Evolutionary conservation across 805 yeast species (phyloP).

Genomic region (Metschnikowia borealis): DNA sequence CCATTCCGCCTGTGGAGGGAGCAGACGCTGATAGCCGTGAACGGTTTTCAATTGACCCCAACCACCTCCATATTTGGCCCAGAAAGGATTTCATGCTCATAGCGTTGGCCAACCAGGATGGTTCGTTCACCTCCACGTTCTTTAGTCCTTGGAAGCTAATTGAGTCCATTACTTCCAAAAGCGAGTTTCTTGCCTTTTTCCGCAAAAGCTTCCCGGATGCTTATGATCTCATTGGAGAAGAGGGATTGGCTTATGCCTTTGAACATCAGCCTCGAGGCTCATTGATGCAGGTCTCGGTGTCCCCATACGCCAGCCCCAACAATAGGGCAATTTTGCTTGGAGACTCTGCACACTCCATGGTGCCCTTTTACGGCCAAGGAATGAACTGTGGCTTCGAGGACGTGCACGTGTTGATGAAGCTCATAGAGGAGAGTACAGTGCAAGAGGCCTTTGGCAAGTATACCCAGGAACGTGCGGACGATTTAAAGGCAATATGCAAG

Average conservation of each 20-base stretch:
- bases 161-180: slow-evolving; percentile 46
- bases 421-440: slow-evolving; percentile 43
- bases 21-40: slow-evolving; percentile 25
- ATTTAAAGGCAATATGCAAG: slow-evolving; percentile 69
- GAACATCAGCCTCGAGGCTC: slow-evolving; percentile 67
- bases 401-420: slow-evolving; percentile 59
- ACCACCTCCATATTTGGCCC: slow-evolving; percentile 93
- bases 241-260: slow-evolving; percentile 47
- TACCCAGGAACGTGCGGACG: slow-evolving; percentile 53
- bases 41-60: slow-evolving; percentile 55
- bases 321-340: slow-evolving; percentile 72
- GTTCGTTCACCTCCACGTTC: slow-evolving; percentile 84
- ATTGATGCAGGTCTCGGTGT: slow-evolving; percentile 66
- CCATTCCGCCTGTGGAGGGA: slow-evolving; percentile 52
- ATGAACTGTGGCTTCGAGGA: slow-evolving; percentile 97
- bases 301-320: slow-evolving; percentile 60
- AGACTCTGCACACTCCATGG: slow-evolving; percentile 96
- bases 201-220: slow-evolving; percentile 69
- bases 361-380: slow-evolving; percentile 97
- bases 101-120: slow-evolving; percentile 81
- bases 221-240: slow-evolving; percentile 57
- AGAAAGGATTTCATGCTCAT: slow-evolving; percentile 81
- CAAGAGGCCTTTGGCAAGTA: slow-evolving; percentile 51
- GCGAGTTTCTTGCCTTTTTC: slow-evolving; percentile 53
- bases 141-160: slow-evolving; percentile 76